Percentiles rank a stretch among this genome's conserved stretches.
Conservation (phyloP, 768 basidiomycete species). For the Auriscalpium orientale region DNA sequence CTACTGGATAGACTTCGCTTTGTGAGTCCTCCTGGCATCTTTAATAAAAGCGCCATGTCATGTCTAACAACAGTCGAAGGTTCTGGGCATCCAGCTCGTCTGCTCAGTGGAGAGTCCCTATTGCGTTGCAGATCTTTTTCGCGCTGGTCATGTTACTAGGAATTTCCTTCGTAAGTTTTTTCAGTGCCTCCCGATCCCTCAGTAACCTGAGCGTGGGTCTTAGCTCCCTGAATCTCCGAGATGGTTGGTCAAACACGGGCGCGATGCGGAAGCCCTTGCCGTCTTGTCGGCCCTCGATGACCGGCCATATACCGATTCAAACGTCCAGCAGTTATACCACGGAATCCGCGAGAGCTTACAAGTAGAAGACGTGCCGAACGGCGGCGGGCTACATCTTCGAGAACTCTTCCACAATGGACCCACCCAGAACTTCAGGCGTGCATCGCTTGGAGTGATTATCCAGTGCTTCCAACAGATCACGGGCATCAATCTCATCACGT, state of each 20-base stretch:
- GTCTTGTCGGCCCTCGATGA: conserved; percentile 58
- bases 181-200: no score
- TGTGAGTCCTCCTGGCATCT: conserved; percentile 36
- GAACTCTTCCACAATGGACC: conserved; percentile 51
- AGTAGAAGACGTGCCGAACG: conserved; percentile 41
- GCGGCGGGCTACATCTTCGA: conserved; percentile 29
- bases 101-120: conserved; percentile 56
- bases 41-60: neutral
- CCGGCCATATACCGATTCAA: conserved; percentile 36
- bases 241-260: conserved; percentile 51
- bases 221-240: conserved; percentile 55
- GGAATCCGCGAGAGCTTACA: conserved; percentile 50
- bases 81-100: conserved; percentile 45
- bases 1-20: conserved; percentile 38
- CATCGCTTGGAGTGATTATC: conserved; percentile 44
- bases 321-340: conserved; percentile 43
- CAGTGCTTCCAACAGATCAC: conserved; percentile 69
- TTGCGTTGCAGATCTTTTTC: conserved; percentile 51
- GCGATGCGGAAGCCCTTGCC: conserved; percentile 47
- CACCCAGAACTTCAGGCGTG: conserved; percentile 54
- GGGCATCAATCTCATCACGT: conserved; percentile 61
- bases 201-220: neutral
- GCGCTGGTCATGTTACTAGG: conserved; percentile 45
- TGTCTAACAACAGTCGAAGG: conserved; percentile 19
- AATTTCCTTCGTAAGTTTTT: conserved; percentile 38